Evolutionary conservation across 805 yeast species (phyloP), one percentile per base, ranked within the genome.

Genomic region (Isabelozyma rhagii): DNA sequence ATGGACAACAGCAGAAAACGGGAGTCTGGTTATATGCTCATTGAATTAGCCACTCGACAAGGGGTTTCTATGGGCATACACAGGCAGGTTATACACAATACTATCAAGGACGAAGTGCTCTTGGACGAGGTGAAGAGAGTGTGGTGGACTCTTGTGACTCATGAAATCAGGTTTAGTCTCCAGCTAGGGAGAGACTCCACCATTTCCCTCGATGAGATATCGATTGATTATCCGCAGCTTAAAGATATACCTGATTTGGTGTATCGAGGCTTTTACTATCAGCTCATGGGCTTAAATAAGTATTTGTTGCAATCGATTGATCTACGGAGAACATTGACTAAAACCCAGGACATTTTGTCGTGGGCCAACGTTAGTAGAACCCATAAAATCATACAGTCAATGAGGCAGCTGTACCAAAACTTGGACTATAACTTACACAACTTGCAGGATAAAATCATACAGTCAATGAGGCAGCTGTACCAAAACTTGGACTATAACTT

Each of bases 1-100:
- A 52, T 78, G 40, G 76, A 76, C 42, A 66, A 78, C 43, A 67
- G 67, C 25, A 75, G 71, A 53, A 74, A 74, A 40, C 67, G 81
- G 50, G 82, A 78, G 50, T 70, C 78, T 45, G 78, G 79, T 0
- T 79, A 78, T 69, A 72, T 76, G 52, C 52, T 79, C 43, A 61
- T 77, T 59, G 77, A 78, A 41, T 50, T 76, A 43, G 81, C 82
- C 7, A 67, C 76, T 1, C 64, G 78, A 46, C 82, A 79, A 57
- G 71, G 78, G 1, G 67, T 72, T 28, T 68, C 80, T n/a, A 57
- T 78, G n/a, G 82, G 82, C 0, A 58, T 77, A 3, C 80, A 78
- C 55, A 63, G 76, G 46, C 68, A 64, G 43, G 59, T 70, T 4
- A 34, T 50, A 8, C 1, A 14, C 13, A 13, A 21, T 6, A 43